phyloP scores from a whole-genome alignment of 495 filamentous ascomycete species.

The Penicillium desertorum region DNA sequence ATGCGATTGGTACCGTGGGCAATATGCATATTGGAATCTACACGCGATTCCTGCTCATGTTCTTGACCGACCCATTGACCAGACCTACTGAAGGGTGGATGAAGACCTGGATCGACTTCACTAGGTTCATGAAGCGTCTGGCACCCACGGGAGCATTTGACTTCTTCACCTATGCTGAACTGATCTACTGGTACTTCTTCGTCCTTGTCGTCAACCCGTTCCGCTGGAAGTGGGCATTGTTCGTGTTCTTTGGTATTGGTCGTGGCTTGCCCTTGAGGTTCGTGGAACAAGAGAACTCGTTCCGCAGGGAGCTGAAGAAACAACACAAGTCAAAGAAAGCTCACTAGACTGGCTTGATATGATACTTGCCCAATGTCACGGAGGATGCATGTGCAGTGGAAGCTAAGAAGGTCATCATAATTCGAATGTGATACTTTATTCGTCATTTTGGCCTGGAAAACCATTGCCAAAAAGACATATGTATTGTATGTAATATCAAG shows the following conservation, averaged over 20 bases:
- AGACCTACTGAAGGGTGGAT: slow-evolving; percentile 70
- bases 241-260: slow-evolving; percentile 77
- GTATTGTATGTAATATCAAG: not conserved
- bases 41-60: slow-evolving; percentile 81
- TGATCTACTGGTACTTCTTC: slow-evolving; percentile 84
- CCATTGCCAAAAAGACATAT: not conserved
- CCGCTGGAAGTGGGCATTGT: slow-evolving; percentile 70
- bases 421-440: not conserved
- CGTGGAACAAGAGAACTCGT: slow-evolving; percentile 61
- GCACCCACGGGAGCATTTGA: slow-evolving; percentile 74
- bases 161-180: slow-evolving; percentile 84
- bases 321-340: slow-evolving; percentile 22
- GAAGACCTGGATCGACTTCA: slow-evolving; percentile 86
- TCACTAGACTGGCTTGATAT: not conserved
- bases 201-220: slow-evolving; percentile 78
- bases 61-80: slow-evolving; percentile 74
- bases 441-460: not conserved
- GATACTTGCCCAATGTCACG: not conserved
- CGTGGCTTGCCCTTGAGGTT: slow-evolving; percentile 62
- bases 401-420: too few species aligned
- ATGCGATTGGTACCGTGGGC: slow-evolving; percentile 74
- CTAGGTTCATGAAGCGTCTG: slow-evolving; percentile 64
- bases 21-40: slow-evolving; percentile 92
- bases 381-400: not conserved
- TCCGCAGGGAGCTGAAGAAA: slow-evolving; percentile 35